A percentile compares a stretch with the other conserved stretches of the same genome.
These are phyloP conservation scores for Deinandra increscens DNA, from an alignment of 129 eudicot genomes.

Conservation along the genomic window DNA sequence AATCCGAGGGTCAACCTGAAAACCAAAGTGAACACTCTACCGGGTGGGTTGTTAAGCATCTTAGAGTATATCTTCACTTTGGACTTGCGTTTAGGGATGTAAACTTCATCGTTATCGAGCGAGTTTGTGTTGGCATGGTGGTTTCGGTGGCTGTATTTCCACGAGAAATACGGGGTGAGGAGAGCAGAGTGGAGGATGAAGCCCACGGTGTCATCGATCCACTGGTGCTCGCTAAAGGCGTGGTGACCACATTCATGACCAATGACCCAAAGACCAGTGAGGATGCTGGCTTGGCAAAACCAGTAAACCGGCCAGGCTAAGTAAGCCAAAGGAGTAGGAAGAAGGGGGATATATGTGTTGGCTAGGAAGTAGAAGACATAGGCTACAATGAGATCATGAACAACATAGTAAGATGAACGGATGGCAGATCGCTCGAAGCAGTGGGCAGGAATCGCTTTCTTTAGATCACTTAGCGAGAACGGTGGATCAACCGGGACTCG, in stretches of 20 bases:
- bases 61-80: constrained; percentile 18
- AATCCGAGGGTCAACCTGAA: constrained; percentile 35
- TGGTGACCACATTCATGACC: constrained; percentile 44
- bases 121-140: constrained; percentile 42
- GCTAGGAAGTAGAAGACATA: constrained; percentile 46
- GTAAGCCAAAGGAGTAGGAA: constrained; percentile 37
- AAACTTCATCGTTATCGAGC: constrained; percentile 35
- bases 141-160: constrained; percentile 39
- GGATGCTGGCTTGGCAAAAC: constrained; percentile 49
- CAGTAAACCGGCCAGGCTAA: constrained; percentile 57
- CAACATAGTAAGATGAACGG: constrained; percentile 49
- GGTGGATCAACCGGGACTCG: constrained; percentile 50
- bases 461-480: constrained; percentile 43
- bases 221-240: constrained; percentile 33
- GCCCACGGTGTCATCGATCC: constrained; percentile 26
- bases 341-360: constrained; percentile 35
- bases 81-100: constrained; percentile 36
- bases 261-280: constrained; percentile 56
- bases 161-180: constrained; percentile 37
- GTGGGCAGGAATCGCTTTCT: constrained; percentile 50
- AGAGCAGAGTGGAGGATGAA: constrained; percentile 29
- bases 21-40: constrained; percentile 30
- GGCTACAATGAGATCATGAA: constrained; percentile 43
- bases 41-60: constrained; percentile 34
- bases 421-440: constrained; percentile 48